Evolutionary conservation across 441 rosid genomes (phyloP), one percentile per base, ranked within the genome.

Genomic region (Brassica hybrid): DNA sequence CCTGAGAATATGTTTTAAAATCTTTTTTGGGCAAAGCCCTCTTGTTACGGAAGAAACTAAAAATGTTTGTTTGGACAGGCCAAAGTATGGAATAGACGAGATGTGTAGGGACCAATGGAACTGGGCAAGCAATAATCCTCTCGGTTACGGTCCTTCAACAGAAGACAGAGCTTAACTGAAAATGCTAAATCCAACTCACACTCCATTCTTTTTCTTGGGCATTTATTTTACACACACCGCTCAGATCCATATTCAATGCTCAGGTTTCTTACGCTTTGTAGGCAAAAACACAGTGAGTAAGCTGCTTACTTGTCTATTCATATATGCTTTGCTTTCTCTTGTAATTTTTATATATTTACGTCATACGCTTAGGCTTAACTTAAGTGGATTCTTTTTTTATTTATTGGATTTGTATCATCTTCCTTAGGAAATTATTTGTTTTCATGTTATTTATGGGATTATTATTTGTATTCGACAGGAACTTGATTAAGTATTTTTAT

Each of bases 101-200:
- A 93, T 95, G 96, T 95, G 99, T 80, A 85, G 90, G 62, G 99
- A 93, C 73, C 97, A 89, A 69, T 93, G 98, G 98, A 90, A 91
- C 76, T 94, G 99, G 97, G 96, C 99, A 17, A 88, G 94, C 87
- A 90, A 89, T 81, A 93, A 95, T 82, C 98, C 98, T 2, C 88
- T 88, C 13, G 99, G 99, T 17, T 91, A 93, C 30, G 98, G 74
- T 67, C 77, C 98, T 72, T 5, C 65, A 69, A 60, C 82, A 27
- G 82, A 81, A 30, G 52, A 69, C 2, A 81, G 67, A 4, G 80
- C 78, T 3, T 73, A 78, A 67, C 69, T 13, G 52, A 23, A 23
- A 74, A 36, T 21, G 69, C 70, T 60, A 50, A 48, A 78, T 21
- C 64, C 62, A 76, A 43, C 67, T 65, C 63, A 65, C 3, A 27